Evolutionary conservation across 2,329 filamentous ascomycete species (phyloP).

Genomic region (Aureobasidium sp.): DNA sequence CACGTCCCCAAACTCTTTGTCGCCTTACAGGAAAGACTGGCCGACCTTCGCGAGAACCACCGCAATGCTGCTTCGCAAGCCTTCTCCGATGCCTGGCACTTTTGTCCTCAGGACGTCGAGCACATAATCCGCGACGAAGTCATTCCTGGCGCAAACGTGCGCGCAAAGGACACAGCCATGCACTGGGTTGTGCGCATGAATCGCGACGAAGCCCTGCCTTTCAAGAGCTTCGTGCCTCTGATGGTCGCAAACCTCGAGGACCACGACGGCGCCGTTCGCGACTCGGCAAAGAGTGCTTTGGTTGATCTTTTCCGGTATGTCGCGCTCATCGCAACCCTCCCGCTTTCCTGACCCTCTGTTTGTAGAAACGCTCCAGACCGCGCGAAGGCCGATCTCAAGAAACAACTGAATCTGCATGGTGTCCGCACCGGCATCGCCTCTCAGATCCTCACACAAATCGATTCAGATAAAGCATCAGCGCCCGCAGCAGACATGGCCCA

Average conservation of each 20-base stretch:
- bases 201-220: constrained; percentile 68
- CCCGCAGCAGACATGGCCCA: constrained; percentile 28
- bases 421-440: constrained; percentile 80
- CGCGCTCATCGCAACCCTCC: background rate
- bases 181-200: constrained; percentile 84
- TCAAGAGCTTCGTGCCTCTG: constrained; percentile 73
- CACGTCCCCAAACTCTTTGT: constrained; percentile 61
- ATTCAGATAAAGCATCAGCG: constrained; percentile 20
- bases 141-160: constrained; percentile 71
- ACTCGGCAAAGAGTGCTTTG: constrained; percentile 73
- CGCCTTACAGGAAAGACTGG: constrained; percentile 74
- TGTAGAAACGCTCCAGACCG: constrained; percentile 65
- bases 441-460: constrained; percentile 68
- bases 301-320: constrained; percentile 75
- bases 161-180: constrained; percentile 79
- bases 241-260: constrained; percentile 86
- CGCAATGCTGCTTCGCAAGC: constrained; percentile 67
- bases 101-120: constrained; percentile 68
- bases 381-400: constrained; percentile 83
- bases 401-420: constrained; percentile 74
- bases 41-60: constrained; percentile 81
- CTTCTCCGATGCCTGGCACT: constrained; percentile 68
- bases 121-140: constrained; percentile 69
- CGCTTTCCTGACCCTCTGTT: background rate
- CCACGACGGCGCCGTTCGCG: constrained; percentile 78